Base-by-base conservation (phyloP, 257 asterid species). In the Orobanche coerulescens region DNA sequence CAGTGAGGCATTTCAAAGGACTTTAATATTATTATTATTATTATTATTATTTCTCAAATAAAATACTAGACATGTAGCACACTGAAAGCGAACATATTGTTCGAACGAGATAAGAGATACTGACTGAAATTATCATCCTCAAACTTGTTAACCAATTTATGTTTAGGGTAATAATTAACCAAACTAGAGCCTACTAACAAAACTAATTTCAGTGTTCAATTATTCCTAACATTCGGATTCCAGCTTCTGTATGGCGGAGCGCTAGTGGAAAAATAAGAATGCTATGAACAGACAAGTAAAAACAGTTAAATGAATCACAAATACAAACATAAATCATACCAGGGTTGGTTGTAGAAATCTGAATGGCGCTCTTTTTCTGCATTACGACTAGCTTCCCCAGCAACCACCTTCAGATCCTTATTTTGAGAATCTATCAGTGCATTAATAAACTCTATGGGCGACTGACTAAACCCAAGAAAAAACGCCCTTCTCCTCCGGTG, bases 401-500 rank as follows among this genome's bases (percentile, higher is more conserved):
- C 68, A 55, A 85, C 87, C 66, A 82, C 75, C 82, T 84, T 89
- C 81, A 87, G 76, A 71, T 93, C 99, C 78, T 80, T 93, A 70
- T 73, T 81, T 61, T 93, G 97, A 71, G 99, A 93, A 82, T 90
- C 96, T 34, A 93, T 62, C 19, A 93, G 76, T 4, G 88, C 82
- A 81, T 93, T 83, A 42, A 87, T 82, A 78, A 93, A 93, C 76
- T 93, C 99, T 0, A 90, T 80, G 5, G 99, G 99, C 10, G 99
- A 93, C 75, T 93, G 97, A 65, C 99, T 89, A 67, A 93, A 89
- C 51, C 97, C 99, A 62, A 93, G 99, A 76, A 93, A 89, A 75
- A 93, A 93, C 0, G 96, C 96, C 73, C 99, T 78, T 68, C 97
- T 82, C 67, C 82, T 76, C 11, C 95, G 75, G 72, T 93, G 99